Conservation (phyloP, 208 protist species). For the Leishmania arabica region DNA sequence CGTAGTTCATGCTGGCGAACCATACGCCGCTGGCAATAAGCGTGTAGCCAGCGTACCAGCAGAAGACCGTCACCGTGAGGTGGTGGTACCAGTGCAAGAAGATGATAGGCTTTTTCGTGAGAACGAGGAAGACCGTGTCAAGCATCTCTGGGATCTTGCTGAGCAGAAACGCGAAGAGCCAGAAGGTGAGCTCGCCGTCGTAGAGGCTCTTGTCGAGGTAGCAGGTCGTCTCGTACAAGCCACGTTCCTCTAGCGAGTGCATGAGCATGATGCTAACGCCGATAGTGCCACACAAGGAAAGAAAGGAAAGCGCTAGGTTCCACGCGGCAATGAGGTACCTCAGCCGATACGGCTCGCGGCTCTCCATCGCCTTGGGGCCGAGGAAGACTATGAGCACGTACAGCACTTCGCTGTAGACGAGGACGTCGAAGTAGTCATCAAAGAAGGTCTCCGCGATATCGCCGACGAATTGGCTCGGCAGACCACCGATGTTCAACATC, state of each 20-base stretch:
- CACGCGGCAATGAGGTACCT: slow-evolving; percentile 60
- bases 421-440: slow-evolving; percentile 51
- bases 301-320: slow-evolving; percentile 82
- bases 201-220: slow-evolving; percentile 45
- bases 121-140: slow-evolving; percentile 85
- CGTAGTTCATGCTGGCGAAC: slow-evolving; percentile 94
- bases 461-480: slow-evolving; percentile 45
- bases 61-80: slow-evolving; percentile 89
- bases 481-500: slow-evolving; percentile 37
- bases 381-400: slow-evolving; percentile 72
- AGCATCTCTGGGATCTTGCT: slow-evolving; percentile 91
- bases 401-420: slow-evolving; percentile 44
- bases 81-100: slow-evolving; percentile 96
- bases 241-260: slow-evolving; percentile 34
- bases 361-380: slow-evolving; percentile 61
- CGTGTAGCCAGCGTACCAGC: slow-evolving; percentile 75
- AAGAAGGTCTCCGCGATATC: slow-evolving; percentile 40
- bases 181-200: slow-evolving; percentile 45
- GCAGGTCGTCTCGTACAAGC: slow-evolving; percentile 58
- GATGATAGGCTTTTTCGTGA: slow-evolving; percentile 87
- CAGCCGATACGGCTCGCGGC: slow-evolving; percentile 57
- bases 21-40: slow-evolving; percentile 63
- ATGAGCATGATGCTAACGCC: slow-evolving; percentile 33
- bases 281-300: slow-evolving; percentile 56
- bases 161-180: slow-evolving; percentile 73